Evolutionary conservation across 345 rosid genomes (phyloP).

Genomic region (Melaleuca alternifolia): DNA sequence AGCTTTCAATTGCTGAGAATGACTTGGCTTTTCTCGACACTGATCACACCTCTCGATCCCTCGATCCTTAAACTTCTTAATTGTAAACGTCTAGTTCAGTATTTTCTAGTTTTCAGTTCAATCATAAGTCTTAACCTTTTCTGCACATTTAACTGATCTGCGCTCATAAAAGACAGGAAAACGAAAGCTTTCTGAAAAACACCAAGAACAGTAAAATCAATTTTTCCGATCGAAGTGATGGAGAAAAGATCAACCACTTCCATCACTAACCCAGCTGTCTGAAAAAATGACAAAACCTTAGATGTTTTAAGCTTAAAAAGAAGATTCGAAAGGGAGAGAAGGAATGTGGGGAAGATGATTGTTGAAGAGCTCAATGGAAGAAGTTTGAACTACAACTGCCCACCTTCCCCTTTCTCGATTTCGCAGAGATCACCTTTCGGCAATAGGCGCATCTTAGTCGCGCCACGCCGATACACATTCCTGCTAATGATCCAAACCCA

Average conservation of each 20-base stretch:
- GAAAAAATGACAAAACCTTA: background rate
- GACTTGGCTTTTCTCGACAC: background rate
- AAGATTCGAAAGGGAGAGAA: background rate
- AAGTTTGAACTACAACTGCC: background rate
- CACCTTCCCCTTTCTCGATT: background rate
- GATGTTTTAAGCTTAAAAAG: background rate
- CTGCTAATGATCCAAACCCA: background rate
- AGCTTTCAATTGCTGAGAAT: background rate
- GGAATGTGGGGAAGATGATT: constrained; percentile 3
- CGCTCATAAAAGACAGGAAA: background rate
- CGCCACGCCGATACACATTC: constrained; percentile 4
- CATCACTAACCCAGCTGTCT: background rate
- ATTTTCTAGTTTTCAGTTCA: background rate
- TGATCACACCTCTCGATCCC: background rate
- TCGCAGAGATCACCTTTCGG: constrained; percentile 2
- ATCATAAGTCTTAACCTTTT: background rate
- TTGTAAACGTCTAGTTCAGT: background rate
- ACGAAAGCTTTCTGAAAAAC: background rate
- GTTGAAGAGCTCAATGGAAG: background rate
- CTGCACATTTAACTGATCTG: background rate
- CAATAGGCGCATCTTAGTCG: background rate
- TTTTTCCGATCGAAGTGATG: background rate
- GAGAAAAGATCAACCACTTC: background rate
- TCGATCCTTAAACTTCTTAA: rapidly evolving
- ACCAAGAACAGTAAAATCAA: background rate